These are phyloP conservation scores for Phascolomyces articulosus DNA, from an alignment of 371 early-diverging fungal genomes.

Conservation along the genomic window DNA sequence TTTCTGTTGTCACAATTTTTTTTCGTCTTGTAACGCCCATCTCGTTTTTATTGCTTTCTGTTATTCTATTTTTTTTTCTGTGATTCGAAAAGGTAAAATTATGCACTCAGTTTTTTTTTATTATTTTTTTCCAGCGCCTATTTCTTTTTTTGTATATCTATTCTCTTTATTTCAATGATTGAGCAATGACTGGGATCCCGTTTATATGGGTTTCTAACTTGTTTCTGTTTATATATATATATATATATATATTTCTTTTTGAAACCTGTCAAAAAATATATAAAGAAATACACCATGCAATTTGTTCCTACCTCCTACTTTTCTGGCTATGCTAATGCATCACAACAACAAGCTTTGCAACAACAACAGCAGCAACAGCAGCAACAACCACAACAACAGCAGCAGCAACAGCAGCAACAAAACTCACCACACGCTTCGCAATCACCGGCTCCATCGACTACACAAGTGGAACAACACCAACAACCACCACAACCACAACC, in stretches of 20 bases:
- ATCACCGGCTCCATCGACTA: conserved; percentile 22
- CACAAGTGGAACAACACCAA: conserved; percentile 17
- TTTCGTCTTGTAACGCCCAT: background rate
- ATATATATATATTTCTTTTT: too few species aligned
- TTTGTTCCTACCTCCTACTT: conserved; percentile 35
- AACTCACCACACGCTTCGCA: conserved; percentile 9
- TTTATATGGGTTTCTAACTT: too few species aligned
- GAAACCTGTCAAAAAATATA: background rate
- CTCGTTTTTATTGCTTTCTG: conserved; percentile 4
- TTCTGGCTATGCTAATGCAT: conserved; percentile 27
- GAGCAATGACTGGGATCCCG: background rate
- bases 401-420: conserved; percentile 13
- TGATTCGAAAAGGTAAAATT: conserved; percentile 2
- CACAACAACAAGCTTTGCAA: conserved; percentile 26
- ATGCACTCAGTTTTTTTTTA: conserved; percentile 1
- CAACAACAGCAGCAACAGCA: conserved; percentile 22
- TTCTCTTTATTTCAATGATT: background rate
- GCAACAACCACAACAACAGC: conserved; percentile 20
- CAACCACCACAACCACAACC: conserved; percentile 6
- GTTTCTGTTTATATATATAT: too few species aligned
- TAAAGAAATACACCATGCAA: conserved; percentile 25
- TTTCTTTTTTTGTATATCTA: background rate
- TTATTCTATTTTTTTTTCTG: background rate
- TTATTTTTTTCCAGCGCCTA: too few species aligned
- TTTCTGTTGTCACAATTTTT: background rate